Percentiles rank a stretch among this genome's conserved stretches.
Evolutionary conservation across 345 rosid genomes (phyloP).

Genomic region (Reutealis trisperma): DNA sequence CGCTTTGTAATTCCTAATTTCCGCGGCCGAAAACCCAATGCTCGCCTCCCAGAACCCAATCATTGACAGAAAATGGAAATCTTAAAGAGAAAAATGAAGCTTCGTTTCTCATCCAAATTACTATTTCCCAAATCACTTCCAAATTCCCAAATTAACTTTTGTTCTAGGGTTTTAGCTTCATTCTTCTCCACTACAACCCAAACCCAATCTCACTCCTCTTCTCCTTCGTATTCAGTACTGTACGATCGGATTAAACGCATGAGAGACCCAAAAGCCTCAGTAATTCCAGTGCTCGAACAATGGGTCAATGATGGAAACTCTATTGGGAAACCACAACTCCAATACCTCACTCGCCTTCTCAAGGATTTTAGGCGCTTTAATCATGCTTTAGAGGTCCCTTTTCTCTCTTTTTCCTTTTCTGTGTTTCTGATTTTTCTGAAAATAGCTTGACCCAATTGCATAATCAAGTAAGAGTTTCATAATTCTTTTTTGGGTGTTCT

Average conservation of each 20-base stretch:
- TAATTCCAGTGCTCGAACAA: constrained; percentile 29
- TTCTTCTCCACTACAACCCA: constrained; percentile 11
- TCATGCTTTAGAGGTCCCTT: constrained; percentile 31
- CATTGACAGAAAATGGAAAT: not conserved
- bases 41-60: too few species aligned
- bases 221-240: not conserved
- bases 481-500: not conserved
- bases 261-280: constrained; percentile 20
- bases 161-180: constrained; percentile 15
- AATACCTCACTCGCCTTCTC: constrained; percentile 5
- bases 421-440: not conserved
- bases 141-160: not conserved
- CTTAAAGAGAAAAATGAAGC: not conserved
- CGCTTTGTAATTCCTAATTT: too few species aligned
- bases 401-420: not conserved
- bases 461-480: not conserved
- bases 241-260: constrained; percentile 4
- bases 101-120: constrained; percentile 2
- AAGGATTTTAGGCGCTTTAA: constrained; percentile 13
- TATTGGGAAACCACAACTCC: not conserved
- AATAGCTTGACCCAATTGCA: not conserved
- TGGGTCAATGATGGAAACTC: constrained; percentile 30
- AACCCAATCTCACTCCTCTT: not conserved
- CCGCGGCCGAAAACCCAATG: too few species aligned
- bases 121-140: not conserved